Evolutionary conservation across 495 filamentous ascomycete species (phyloP).

Genomic region (Aspergillus egyptiacus): DNA sequence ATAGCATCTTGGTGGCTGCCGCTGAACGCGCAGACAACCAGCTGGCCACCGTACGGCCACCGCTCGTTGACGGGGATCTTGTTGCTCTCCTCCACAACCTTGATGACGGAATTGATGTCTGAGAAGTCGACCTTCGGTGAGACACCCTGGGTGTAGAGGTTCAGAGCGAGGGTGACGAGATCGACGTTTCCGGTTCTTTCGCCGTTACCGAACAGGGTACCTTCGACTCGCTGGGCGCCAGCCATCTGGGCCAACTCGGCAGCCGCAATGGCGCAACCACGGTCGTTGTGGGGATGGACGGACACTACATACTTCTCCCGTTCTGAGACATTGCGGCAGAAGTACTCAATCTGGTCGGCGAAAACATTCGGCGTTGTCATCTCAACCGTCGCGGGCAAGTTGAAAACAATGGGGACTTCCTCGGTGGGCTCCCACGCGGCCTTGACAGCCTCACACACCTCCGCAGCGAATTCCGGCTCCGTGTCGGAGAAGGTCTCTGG

Average conservation of each 20-base stretch:
- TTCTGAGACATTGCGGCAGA: slow-evolving; percentile 75
- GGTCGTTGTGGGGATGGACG: slow-evolving; percentile 90
- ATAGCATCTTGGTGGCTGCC: slow-evolving; percentile 96
- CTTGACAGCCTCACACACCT: slow-evolving; percentile 92
- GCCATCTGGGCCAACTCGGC: slow-evolving; percentile 95
- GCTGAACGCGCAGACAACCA: slow-evolving; percentile 85
- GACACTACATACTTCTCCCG: slow-evolving; percentile 76
- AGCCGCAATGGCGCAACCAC: slow-evolving; percentile 82
- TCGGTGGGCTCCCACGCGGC: slow-evolving; percentile 83
- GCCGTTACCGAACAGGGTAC: slow-evolving; percentile 92
- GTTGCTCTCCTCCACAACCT: slow-evolving; percentile 85
- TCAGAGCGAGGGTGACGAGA: slow-evolving; percentile 87
- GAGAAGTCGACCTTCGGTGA: slow-evolving; percentile 87
- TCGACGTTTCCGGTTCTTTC: slow-evolving; percentile 97
- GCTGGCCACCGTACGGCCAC: slow-evolving; percentile 81
- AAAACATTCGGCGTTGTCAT: slow-evolving; percentile 95
- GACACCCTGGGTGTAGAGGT: slow-evolving; percentile 94
- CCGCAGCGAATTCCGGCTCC: slow-evolving; percentile 72
- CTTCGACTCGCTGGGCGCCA: slow-evolving; percentile 92
- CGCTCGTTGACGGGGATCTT: slow-evolving; percentile 91
- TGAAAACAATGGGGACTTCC: slow-evolving; percentile 90
- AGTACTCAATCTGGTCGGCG: slow-evolving; percentile 95
- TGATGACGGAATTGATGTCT: slow-evolving; percentile 79
- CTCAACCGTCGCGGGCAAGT: slow-evolving; percentile 94
- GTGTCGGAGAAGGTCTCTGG: slow-evolving; percentile 96